Evolutionary conservation across 257 asterid species (phyloP), one percentile per base, ranked within the genome.

Genomic region (Vinca minor): DNA sequence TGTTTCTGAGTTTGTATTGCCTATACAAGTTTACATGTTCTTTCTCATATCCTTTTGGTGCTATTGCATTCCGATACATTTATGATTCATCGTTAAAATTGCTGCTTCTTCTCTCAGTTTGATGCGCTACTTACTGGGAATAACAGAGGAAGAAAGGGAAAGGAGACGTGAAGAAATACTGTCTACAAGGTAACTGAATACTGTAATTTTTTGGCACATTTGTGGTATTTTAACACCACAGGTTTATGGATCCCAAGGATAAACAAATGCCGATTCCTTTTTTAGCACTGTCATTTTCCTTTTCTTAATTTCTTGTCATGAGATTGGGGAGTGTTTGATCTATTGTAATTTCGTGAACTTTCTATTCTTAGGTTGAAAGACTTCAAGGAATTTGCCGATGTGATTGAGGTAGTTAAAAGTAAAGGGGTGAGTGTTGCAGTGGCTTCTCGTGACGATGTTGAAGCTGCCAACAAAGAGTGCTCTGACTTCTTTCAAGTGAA

Each of bases 111-210:
- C 50, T 66, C 78, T 74, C 88, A 93, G 99, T 74, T 87, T 89
- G 69, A 26, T 87, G 84, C 84, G 97, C 67, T 66, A 93, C 76
- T 74, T 93, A 75, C 61, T 93, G 76, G 95, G 96, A 79, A 79
- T 93, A 64, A 84, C 96, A 0, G 92, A 90, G 71, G 96, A 89
- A 74, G 97, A 93, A 80, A 83, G 96, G 72, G 85, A 86, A 80
- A 72, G 45, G 46, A 85, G 97, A 74, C 86, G 97, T 28, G 97
- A 87, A 76, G 96, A 93, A 79, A 93, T 93, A 72, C 75, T 89
- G 73, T 84, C 95, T 42, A 87, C 97, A 58, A 89, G 94, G 99
- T 93, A 84, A 73, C 18, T 21, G 21, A 55, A 58, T 48, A 21
- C 46, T 34, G 20, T 26, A 65, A 62, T 57, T 63, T 31, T 57